Base-by-base conservation (phyloP, 768 basidiomycete species). In the Nidularia pulvinata region DNA sequence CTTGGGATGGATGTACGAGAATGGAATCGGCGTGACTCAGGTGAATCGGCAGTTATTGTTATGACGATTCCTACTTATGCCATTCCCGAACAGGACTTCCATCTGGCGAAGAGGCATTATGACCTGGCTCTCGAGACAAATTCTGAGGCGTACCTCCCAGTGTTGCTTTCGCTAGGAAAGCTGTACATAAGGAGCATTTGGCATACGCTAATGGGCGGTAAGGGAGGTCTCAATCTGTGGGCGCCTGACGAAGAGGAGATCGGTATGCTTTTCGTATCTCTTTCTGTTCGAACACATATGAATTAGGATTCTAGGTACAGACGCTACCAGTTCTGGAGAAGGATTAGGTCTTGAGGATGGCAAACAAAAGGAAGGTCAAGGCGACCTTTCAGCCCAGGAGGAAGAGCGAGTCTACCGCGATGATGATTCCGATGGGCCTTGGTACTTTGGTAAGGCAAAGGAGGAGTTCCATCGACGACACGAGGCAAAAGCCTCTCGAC, bases 1-100 rank as follows among this genome's bases (percentile, higher is more conserved):
- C 64, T 73, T 98, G 9, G 97, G 96, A 1, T 98, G 93, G 92
- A 98, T 98, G 97, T 98, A 98, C 67, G 96, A 98, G 72, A 93
- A 94, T 61, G 97, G 97, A 0, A 68, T 91, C 19, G 97, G 97
- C 2, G 92, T 98, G 0, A 85, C 90, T 25, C 89, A 91, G 79
- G 93, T 91, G 56, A 57, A 39, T 39, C 10, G 10, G 46, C 33
- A 5, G 45, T 33, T 9, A 33, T 32, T 16, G 36, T 49, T 44
- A 22, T n/a, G 32, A 11, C 33, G 7, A 43, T 2, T 42, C 22
- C 44, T 39, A 19, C 32, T 52, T 32, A 61, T 46, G 35, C 50
- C 6, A 13, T 33, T 45, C 43, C 32, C 19, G 19, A 19, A 11
- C 59, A 95, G 88, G 97, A 99, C 69, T 98, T 93, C 76, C 90